These are phyloP conservation scores for Puccinellia tenuiflora DNA, from an alignment of 176 grass and related monocot species.

Conservation along the genomic window DNA sequence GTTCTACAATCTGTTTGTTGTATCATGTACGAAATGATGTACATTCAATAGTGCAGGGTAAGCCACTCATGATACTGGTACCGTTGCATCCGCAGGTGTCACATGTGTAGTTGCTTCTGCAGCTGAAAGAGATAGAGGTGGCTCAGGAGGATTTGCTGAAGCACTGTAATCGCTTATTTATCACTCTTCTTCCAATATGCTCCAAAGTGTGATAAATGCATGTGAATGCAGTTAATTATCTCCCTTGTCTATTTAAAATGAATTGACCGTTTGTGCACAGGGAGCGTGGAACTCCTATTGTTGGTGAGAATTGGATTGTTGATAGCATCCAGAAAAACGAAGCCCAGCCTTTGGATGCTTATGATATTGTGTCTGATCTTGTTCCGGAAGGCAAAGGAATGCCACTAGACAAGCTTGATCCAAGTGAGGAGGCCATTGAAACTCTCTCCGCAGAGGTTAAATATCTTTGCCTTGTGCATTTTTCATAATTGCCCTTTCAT, in stretches of 20 bases:
- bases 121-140: conserved; percentile 56
- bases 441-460: conserved; percentile 66
- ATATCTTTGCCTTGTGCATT: background rate
- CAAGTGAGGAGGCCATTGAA: conserved; percentile 57
- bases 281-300: conserved; percentile 64
- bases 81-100: conserved; percentile 29
- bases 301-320: conserved; percentile 85
- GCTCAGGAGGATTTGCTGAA: conserved; percentile 61
- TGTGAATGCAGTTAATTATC: background rate
- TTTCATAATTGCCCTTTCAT: background rate
- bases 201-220: background rate
- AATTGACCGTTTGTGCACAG: conserved; percentile 33
- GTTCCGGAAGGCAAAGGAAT: conserved; percentile 54
- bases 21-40: background rate
- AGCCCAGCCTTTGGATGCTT: conserved; percentile 54
- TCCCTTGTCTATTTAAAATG: background rate
- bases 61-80: background rate
- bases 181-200: background rate
- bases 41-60: background rate
- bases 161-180: conserved; percentile 52
- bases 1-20: background rate
- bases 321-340: conserved; percentile 68
- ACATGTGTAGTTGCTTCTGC: conserved; percentile 67
- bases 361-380: conserved; percentile 77
- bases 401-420: conserved; percentile 49